These are phyloP conservation scores for Chaetomium olivaceum DNA, from an alignment of 2,329 filamentous ascomycete genomes.

Conservation along the genomic window DNA sequence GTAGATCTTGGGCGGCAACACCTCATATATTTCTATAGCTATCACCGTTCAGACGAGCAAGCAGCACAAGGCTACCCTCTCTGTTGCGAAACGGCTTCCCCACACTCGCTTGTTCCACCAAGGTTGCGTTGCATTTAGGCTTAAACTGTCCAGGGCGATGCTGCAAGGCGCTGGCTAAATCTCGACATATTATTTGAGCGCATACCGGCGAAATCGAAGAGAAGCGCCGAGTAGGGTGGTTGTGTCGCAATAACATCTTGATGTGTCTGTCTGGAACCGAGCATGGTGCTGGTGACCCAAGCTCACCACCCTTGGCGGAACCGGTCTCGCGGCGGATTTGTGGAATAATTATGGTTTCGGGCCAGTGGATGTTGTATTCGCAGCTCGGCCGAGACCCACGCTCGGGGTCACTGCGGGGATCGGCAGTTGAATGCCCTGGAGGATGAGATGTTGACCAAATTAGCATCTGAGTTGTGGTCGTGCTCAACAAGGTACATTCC, in stretches of 20 bases:
- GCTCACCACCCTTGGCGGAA: slow-evolving; percentile 14
- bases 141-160: slow-evolving; percentile 16
- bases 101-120: slow-evolving; percentile 17
- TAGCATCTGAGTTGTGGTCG: background rate
- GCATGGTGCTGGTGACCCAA: background rate
- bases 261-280: slow-evolving; percentile 6
- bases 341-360: slow-evolving; percentile 24
- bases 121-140: slow-evolving; percentile 28
- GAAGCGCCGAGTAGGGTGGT: slow-evolving; percentile 6
- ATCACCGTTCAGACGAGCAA: background rate
- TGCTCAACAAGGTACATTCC: background rate
- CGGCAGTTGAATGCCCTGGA: slow-evolving; percentile 20
- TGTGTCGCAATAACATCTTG: slow-evolving; percentile 19
- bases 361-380: slow-evolving; percentile 15
- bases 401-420: slow-evolving; percentile 6
- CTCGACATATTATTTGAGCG: slow-evolving; percentile 22
- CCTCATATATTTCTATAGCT: slow-evolving; percentile 19
- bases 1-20: background rate
- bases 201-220: background rate
- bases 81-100: slow-evolving; percentile 19
- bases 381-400: background rate
- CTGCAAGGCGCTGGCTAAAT: slow-evolving; percentile 22
- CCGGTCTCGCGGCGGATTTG: slow-evolving; percentile 21
- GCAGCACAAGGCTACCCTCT: background rate
- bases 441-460: background rate